These are phyloP conservation scores for Cryptosporidium parvum DNA, from an alignment of 169 alveolate species.

Conservation along the genomic window DNA sequence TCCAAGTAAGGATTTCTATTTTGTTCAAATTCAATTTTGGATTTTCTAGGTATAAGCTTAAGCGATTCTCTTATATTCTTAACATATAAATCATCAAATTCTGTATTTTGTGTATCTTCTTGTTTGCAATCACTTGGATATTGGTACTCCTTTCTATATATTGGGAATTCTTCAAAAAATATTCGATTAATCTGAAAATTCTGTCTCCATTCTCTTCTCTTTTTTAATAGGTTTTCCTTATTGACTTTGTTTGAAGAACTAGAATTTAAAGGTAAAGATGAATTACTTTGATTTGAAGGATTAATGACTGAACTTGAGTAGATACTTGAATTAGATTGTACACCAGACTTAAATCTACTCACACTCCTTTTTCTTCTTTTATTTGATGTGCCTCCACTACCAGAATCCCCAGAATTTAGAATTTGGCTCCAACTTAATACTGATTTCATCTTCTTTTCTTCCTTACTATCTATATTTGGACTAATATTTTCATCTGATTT, in stretches of 20 bases:
- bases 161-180: constrained; percentile 66
- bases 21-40: not conserved
- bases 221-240: not conserved
- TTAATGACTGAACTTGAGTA: not conserved
- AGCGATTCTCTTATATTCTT: not conserved
- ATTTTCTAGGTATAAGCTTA: constrained; percentile 32
- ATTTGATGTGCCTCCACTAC: constrained; percentile 8
- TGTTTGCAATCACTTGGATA: not conserved
- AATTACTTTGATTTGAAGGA: constrained; percentile 9
- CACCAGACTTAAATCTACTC: not conserved
- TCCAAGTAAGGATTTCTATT: not conserved
- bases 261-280: not conserved
- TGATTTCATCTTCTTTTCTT: not conserved
- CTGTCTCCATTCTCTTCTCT: constrained; percentile 14
- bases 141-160: constrained; percentile 47
- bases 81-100: not conserved
- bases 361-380: constrained; percentile 37
- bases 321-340: not conserved
- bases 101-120: not conserved
- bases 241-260: not conserved
- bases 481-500: constrained; percentile 8
- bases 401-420: constrained; percentile 18
- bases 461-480: constrained; percentile 9
- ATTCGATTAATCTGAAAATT: constrained; percentile 41
- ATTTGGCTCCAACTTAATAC: constrained; percentile 23